Conservation (phyloP, 139 green algal genomes). For the Chlorella sorokiniana region DNA sequence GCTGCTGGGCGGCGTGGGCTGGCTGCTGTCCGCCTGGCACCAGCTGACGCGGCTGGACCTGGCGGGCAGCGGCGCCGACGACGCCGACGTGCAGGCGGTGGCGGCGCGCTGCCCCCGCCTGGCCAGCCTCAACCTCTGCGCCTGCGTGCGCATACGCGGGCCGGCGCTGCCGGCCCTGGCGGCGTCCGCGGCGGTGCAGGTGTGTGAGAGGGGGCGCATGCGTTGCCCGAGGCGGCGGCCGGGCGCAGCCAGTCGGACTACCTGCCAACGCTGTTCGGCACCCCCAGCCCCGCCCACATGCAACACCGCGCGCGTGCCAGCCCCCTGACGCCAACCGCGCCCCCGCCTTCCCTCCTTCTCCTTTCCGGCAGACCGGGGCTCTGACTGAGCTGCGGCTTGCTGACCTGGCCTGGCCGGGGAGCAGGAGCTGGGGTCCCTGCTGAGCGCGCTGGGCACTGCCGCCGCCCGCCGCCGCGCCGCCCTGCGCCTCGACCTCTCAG, state of each 20-base stretch:
- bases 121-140: not conserved
- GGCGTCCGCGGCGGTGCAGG: not conserved
- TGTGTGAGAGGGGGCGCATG: not conserved
- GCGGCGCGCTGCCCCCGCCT: not conserved
- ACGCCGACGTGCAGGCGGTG: not conserved
- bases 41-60: not conserved
- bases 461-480: not conserved
- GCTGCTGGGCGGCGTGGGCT: constrained; percentile 17
- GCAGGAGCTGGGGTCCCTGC: not conserved
- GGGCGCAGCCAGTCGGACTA: too few species aligned
- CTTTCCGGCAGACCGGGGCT: not conserved
- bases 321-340: too few species aligned
- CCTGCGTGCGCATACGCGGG: constrained; percentile 9
- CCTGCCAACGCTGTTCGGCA: too few species aligned
- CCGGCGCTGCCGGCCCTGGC: not conserved
- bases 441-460: not conserved
- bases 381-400: not conserved
- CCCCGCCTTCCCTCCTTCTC: not conserved
- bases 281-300: too few species aligned
- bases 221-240: too few species aligned
- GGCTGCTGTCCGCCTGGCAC: constrained; percentile 2
- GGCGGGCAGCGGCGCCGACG: not conserved
- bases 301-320: too few species aligned
- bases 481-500: constrained; percentile 1
- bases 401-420: not conserved